Evolutionary conservation across 2,329 filamentous ascomycete genomes (phyloP).

Genomic region (Pseudogymnoascus sp.): DNA sequence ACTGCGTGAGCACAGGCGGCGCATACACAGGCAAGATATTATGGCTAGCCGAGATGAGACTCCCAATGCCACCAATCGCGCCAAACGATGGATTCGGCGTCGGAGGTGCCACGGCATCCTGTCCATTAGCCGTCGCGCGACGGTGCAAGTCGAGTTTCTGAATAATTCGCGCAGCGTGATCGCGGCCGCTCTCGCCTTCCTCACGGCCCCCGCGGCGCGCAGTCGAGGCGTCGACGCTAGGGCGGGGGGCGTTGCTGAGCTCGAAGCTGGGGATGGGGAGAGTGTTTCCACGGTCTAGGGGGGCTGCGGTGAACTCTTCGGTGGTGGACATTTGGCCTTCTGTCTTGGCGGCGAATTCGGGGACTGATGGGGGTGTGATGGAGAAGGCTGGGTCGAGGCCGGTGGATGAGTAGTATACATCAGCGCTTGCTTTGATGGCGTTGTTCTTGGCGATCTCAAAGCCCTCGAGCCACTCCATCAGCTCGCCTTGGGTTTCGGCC

Average conservation of each 20-base stretch:
- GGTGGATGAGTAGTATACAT: slow-evolving; percentile 37
- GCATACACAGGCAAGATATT: slow-evolving; percentile 64
- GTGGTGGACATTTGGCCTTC: slow-evolving; percentile 54
- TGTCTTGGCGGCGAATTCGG: slow-evolving; percentile 82
- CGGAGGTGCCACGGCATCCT: slow-evolving; percentile 30
- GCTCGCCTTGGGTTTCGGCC: slow-evolving; percentile 82
- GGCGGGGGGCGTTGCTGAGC: slow-evolving; percentile 43
- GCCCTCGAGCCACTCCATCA: slow-evolving; percentile 90
- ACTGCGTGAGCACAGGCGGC: slow-evolving; percentile 29
- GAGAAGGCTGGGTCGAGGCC: slow-evolving; percentile 74
- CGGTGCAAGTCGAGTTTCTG: slow-evolving; percentile 87
- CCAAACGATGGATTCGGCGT: slow-evolving; percentile 33
- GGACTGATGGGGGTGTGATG: slow-evolving; percentile 79
- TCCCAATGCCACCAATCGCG: slow-evolving; percentile 65
- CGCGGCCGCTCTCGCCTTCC: slow-evolving; percentile 69
- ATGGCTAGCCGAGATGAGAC: slow-evolving; percentile 79
- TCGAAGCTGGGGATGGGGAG: slow-evolving; percentile 61
- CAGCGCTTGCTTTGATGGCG: slow-evolving; percentile 70
- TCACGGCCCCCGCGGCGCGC: slow-evolving; percentile 49
- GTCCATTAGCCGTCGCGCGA: slow-evolving; percentile 58
- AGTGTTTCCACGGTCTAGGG: slow-evolving; percentile 54
- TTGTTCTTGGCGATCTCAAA: slow-evolving; percentile 93
- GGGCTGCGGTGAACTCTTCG: slow-evolving; percentile 42
- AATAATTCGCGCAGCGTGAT: slow-evolving; percentile 83
- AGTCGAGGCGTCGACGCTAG: slow-evolving; percentile 62